Evolutionary conservation across 345 rosid genomes (phyloP).

Genomic region (Melaleuca quinquenervia): DNA sequence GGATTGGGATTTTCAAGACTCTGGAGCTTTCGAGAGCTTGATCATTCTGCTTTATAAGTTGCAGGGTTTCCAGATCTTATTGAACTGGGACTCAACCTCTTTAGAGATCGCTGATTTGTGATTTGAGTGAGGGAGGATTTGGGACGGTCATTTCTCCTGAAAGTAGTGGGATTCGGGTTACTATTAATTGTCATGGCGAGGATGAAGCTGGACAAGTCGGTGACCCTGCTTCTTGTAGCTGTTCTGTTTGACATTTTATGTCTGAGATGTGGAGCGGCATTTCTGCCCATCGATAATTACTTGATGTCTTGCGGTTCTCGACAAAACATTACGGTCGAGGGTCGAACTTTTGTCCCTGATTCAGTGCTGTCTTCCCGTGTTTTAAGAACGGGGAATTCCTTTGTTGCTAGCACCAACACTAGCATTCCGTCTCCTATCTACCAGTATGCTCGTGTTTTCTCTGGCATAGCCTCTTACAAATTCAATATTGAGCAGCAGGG

Average conservation of each 20-base stretch:
- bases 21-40: not conserved
- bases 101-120: not conserved
- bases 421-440: slow-evolving; percentile 45
- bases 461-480: slow-evolving; percentile 55
- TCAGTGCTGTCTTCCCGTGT: slow-evolving; percentile 38
- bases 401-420: slow-evolving; percentile 34
- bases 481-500: slow-evolving; percentile 59
- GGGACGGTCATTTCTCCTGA: not conserved
- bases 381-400: slow-evolving; percentile 43
- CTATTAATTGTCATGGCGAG: slow-evolving; percentile 15
- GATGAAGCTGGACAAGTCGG: slow-evolving; percentile 31
- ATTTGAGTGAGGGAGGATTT: slow-evolving; percentile 1
- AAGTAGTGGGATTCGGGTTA: not conserved
- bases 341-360: slow-evolving; percentile 79
- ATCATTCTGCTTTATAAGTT: not conserved
- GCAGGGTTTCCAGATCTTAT: not conserved
- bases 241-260: slow-evolving; percentile 29
- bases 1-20: not conserved
- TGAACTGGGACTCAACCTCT: not conserved
- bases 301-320: slow-evolving; percentile 82
- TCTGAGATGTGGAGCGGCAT: slow-evolving; percentile 32
- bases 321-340: slow-evolving; percentile 52
- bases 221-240: slow-evolving; percentile 14
- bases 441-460: slow-evolving; percentile 75
- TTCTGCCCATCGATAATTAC: slow-evolving; percentile 63